Percentiles rank a stretch among this genome's conserved stretches.
Evolutionary conservation across 2,329 filamentous ascomycete genomes (phyloP).

Genomic region (Dothideomycetes sp.): DNA sequence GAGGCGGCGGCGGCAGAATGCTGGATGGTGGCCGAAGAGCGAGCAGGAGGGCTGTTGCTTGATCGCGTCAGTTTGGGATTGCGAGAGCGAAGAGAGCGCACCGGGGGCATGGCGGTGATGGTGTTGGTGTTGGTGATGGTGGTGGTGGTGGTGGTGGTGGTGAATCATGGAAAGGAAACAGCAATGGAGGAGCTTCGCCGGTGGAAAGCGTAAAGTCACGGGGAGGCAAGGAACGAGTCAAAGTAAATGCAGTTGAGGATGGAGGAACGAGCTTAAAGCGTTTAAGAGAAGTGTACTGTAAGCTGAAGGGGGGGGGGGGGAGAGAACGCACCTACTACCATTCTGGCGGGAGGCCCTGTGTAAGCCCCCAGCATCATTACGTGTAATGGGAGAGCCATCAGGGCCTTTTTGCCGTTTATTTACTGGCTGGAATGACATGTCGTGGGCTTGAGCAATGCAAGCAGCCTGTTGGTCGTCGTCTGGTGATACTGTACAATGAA

Average conservation of each 20-base stretch:
- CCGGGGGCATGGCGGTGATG: slow-evolving; percentile 18
- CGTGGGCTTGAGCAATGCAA: not conserved
- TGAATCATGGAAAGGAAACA: not conserved
- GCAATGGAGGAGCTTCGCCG: not conserved
- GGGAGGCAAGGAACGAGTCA: not conserved
- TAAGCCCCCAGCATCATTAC: not conserved
- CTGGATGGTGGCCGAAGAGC: slow-evolving; percentile 21
- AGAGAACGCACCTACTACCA: not conserved
- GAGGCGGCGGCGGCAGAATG: slow-evolving; percentile 12
- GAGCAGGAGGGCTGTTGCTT: slow-evolving; percentile 23
- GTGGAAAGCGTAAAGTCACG: too few relatives aligned
- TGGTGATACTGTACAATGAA: too few relatives aligned
- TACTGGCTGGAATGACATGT: slow-evolving; percentile 4
- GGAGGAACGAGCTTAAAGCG: too few relatives aligned
- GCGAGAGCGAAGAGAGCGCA: slow-evolving; percentile 18
- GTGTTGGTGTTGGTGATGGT: not conserved
- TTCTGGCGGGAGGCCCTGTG: not conserved
- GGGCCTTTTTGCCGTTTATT: slow-evolving; percentile 6
- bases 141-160: not conserved
- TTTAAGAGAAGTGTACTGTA: too few relatives aligned
- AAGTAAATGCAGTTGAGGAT: too few relatives aligned
- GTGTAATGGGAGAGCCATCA: not conserved
- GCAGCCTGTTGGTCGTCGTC: not conserved
- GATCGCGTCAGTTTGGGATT: slow-evolving; percentile 20
- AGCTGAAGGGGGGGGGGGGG: too few relatives aligned